Evolutionary conservation across 139 green algal genomes (phyloP).

Genomic region (Zygnema circumcarinatum): DNA sequence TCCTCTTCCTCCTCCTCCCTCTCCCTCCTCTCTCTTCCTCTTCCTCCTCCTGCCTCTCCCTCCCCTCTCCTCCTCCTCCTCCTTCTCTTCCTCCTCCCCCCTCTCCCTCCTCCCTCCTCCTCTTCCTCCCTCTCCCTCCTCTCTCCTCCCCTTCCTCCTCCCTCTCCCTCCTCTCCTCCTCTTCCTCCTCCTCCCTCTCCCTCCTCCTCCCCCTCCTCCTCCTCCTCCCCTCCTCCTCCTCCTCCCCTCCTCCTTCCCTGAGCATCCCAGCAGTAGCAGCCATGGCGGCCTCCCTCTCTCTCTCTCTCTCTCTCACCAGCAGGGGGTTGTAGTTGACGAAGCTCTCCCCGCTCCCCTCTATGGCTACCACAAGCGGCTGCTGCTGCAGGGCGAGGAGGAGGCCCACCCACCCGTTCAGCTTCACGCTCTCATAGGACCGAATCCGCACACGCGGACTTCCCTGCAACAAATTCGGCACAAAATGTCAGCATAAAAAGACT

Average conservation of each 20-base stretch:
- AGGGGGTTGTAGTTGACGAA: too few relatives aligned
- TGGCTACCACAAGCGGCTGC: too few relatives aligned
- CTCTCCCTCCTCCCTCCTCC: neutral
- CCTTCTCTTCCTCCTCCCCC: neutral
- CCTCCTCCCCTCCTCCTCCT: neutral
- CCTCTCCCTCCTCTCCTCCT: neutral
- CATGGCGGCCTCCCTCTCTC: too few relatives aligned
- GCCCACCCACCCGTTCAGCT: too few relatives aligned
- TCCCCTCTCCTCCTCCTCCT: neutral
- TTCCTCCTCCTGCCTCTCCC: neutral
- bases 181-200: neutral
- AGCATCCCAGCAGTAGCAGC: too few relatives aligned
- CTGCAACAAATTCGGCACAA: too few relatives aligned
- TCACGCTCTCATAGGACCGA: too few relatives aligned
- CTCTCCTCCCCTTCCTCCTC: neutral
- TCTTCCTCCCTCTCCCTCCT: neutral
- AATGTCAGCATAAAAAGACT: too few relatives aligned
- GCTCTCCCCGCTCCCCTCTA: too few relatives aligned
- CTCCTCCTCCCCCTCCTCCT: neutral
- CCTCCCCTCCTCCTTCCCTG: neutral
- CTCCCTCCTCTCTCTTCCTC: neutral
- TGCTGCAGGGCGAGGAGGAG: too few relatives aligned
- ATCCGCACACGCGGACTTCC: too few relatives aligned
- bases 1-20: neutral
- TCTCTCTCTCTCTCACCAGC: too few relatives aligned